Base-by-base conservation (phyloP, 192 early-diverging fungal species). In the Radiomyces spectabilis region DNA sequence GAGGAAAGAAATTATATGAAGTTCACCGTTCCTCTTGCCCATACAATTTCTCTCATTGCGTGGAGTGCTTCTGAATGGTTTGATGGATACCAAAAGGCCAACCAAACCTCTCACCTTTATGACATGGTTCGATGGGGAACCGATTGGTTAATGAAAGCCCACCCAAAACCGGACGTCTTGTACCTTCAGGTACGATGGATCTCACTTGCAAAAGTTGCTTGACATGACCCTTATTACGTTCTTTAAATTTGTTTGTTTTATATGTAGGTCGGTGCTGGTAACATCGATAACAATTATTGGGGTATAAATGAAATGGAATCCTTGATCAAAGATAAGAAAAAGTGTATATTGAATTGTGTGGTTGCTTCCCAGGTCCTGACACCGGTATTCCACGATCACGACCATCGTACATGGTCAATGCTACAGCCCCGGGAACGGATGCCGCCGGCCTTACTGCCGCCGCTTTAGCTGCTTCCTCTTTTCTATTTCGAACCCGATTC, bases 121-220 rank as follows among this genome's bases (percentile, higher is more conserved):
- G 64, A 65, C 42, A 75, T 63, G 69, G 39, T 78, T 12, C 69
- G 57, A 33, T 76, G 72, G 71, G 71, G 75, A n/a, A 76, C 68
- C 46, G 75, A 78, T 38, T 78, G 75, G 74, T 40, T 78, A 24
- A 70, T 75, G 31, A 73, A 70, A 19, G 74, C 74, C 7, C 75
- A 78, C 44, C 71, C 73, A 30, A 56, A 71, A 31, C 51, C 55
- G 25, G 51, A 72, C 42, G 68, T 68, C 4, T 55, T 78, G n/a
- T 68, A 48, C 35, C 72, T 68, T 16, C 73, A 75, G 55, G 72
- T 72, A 57, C 16, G 21, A n/a, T n/a, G n/a, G n/a, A n/a, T n/a
- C n/a, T n/a, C n/a, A n/a, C 29, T 22, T 29, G 13, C 13, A 29
- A 7, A 10, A 6, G 10, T 6, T 45, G 43, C 29, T 45, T 45